A percentile compares a stretch with the other conserved stretches of the same genome.
These are phyloP conservation scores for Keithomyces neogunnii DNA, from an alignment of 2,329 filamentous ascomycete genomes.

Conservation along the genomic window DNA sequence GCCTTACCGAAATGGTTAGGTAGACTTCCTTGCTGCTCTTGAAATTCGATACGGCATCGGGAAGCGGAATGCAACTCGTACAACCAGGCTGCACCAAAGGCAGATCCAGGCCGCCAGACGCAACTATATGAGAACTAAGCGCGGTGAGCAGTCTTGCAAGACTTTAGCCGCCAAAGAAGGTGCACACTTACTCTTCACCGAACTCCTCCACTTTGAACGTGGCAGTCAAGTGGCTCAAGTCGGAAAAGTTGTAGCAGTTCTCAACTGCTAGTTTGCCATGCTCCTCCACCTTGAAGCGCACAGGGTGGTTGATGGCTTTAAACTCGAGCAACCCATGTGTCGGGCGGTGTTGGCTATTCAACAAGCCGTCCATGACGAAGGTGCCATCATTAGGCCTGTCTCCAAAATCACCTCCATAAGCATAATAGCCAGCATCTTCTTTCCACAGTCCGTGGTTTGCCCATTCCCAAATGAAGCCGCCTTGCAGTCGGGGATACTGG, in stretches of 20 bases:
- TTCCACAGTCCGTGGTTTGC: conserved; percentile 49
- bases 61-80: conserved; percentile 10
- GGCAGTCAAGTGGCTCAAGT: conserved; percentile 32
- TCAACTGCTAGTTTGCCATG: conserved; percentile 28
- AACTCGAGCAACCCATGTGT: conserved; percentile 48
- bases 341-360: conserved; percentile 44
- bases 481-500: conserved; percentile 51
- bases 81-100: conserved; percentile 31
- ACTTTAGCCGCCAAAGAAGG: neutral
- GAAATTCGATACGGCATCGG: neutral
- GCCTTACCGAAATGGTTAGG: conserved; percentile 35
- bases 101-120: conserved; percentile 26
- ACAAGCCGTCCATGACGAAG: conserved; percentile 55
- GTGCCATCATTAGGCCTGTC: conserved; percentile 51
- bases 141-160: neutral
- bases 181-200: conserved; percentile 26
- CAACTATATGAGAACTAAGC: neutral
- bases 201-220: conserved; percentile 36
- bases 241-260: conserved; percentile 43
- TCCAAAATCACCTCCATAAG: conserved; percentile 54
- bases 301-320: conserved; percentile 50
- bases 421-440: conserved; percentile 38
- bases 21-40: conserved; percentile 27
- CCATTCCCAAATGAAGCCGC: conserved; percentile 62
- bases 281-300: conserved; percentile 30